Evolutionary conservation across 768 basidiomycete genomes (phyloP).

Genomic region (Mycena kentingensis): DNA sequence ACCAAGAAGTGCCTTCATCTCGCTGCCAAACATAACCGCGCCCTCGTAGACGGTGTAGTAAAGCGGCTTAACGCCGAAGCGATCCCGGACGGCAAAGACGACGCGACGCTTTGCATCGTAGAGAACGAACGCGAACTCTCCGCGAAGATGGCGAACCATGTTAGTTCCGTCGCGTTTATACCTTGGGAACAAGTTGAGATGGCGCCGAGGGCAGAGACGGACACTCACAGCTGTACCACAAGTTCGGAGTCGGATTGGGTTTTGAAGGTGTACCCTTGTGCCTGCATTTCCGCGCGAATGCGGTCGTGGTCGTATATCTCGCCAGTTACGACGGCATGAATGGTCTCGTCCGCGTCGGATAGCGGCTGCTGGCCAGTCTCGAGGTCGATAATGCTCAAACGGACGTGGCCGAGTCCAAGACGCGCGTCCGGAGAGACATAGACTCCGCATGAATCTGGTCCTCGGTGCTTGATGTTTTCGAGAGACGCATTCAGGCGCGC

Average conservation of each 20-base stretch:
- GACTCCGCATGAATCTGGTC: constrained; percentile 19
- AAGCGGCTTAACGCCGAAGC: constrained; percentile 26
- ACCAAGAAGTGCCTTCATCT: constrained; percentile 22
- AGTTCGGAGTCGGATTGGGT: constrained; percentile 21
- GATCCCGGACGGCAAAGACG: constrained; percentile 20
- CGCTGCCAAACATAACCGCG: constrained; percentile 18
- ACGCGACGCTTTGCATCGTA: constrained; percentile 17
- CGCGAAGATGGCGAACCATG: constrained; percentile 16
- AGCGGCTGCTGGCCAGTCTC: constrained; percentile 22
- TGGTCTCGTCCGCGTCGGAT: constrained; percentile 11
- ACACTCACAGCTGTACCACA: constrained; percentile 19
- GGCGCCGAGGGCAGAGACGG: neutral
- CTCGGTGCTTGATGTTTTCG: constrained; percentile 17
- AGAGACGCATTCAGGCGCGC: constrained; percentile 7
- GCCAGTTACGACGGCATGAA: constrained; percentile 21
- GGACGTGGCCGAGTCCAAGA: constrained; percentile 21
- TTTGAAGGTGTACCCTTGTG: constrained; percentile 18
- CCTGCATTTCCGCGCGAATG: constrained; percentile 15
- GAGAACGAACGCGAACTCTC: constrained; percentile 25
- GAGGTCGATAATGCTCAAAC: constrained; percentile 23
- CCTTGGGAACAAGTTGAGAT: constrained; percentile 2
- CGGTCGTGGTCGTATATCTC: constrained; percentile 23
- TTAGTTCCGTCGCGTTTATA: constrained; percentile 22
- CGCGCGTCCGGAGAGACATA: constrained; percentile 18
- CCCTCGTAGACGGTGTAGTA: constrained; percentile 23